Conservation (phyloP, 495 filamentous ascomycete species). For the Aspergillus coremiiformis region DNA sequence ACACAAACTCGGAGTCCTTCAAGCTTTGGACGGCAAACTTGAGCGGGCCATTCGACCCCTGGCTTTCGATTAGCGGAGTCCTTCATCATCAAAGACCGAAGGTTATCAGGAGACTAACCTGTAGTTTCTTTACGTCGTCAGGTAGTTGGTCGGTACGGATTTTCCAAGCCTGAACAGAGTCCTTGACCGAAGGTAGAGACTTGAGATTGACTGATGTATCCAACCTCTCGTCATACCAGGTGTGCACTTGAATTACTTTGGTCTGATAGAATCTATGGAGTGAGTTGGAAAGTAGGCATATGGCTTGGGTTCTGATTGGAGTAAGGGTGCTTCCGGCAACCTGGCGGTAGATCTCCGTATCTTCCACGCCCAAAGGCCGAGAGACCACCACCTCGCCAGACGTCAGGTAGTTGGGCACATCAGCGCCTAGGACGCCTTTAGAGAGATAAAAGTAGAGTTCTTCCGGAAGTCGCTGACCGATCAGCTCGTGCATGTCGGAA, state of each 20-base stretch:
- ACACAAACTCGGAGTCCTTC: conserved; percentile 55
- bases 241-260: conserved; percentile 64
- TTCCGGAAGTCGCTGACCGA: conserved; percentile 79
- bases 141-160: conserved; percentile 48
- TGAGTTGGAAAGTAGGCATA: conserved; percentile 66
- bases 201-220: conserved; percentile 60
- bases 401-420: conserved; percentile 72
- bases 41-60: conserved; percentile 31
- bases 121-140: conserved; percentile 34
- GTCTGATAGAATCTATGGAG: conserved; percentile 74
- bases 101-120: conserved; percentile 18
- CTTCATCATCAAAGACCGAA: not conserved
- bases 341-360: conserved; percentile 69
- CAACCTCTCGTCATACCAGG: conserved; percentile 76
- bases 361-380: conserved; percentile 74
- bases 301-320: conserved; percentile 62
- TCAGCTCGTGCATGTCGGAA: conserved; percentile 76
- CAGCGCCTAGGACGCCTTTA: conserved; percentile 68
- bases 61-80: not conserved
- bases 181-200: conserved; percentile 50
- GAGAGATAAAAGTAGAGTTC: conserved; percentile 92
- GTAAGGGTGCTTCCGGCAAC: conserved; percentile 67
- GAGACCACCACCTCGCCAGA: conserved; percentile 66
- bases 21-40: conserved; percentile 48
- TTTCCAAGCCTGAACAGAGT: conserved; percentile 65